Conservation (phyloP, 2,329 filamentous ascomycete species). For the Aspergillus phoenicis region DNA sequence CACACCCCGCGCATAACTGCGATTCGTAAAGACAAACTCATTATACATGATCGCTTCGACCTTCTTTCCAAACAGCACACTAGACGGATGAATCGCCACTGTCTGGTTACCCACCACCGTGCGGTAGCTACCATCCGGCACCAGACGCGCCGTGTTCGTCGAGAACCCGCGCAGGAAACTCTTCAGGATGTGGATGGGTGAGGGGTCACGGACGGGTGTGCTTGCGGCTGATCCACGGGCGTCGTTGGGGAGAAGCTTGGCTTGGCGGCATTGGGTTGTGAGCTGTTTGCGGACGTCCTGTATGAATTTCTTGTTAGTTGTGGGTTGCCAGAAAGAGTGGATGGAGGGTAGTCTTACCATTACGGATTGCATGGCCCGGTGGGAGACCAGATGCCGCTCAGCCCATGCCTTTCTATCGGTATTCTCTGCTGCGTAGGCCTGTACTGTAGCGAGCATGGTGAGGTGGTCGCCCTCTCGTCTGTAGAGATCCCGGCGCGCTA, state of each 20-base stretch:
- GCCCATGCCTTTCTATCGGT: conserved; percentile 64
- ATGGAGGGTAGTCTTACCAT: conserved; percentile 47
- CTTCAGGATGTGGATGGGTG: conserved; percentile 55
- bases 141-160: conserved; percentile 61
- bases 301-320: conserved; percentile 11
- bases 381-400: conserved; percentile 60
- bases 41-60: conserved; percentile 66
- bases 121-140: conserved; percentile 63
- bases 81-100: conserved; percentile 65
- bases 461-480: conserved; percentile 66
- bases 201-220: conserved; percentile 35
- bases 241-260: conserved; percentile 45
- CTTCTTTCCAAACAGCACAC: conserved; percentile 61
- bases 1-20: conserved; percentile 64
- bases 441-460: conserved; percentile 63
- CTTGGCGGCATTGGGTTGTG: conserved; percentile 55
- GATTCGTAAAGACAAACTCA: conserved; percentile 67
- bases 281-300: conserved; percentile 65
- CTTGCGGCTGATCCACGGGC: conserved; percentile 14
- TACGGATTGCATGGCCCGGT: conserved; percentile 66
- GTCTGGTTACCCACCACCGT: conserved; percentile 64
- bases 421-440: conserved; percentile 60
- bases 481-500: conserved; percentile 58
- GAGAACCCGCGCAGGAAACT: conserved; percentile 62
- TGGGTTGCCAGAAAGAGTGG: not conserved